Evolutionary conservation across 2,329 filamentous ascomycete genomes (phyloP).

Genomic region (Aureobasidium uvarum): DNA sequence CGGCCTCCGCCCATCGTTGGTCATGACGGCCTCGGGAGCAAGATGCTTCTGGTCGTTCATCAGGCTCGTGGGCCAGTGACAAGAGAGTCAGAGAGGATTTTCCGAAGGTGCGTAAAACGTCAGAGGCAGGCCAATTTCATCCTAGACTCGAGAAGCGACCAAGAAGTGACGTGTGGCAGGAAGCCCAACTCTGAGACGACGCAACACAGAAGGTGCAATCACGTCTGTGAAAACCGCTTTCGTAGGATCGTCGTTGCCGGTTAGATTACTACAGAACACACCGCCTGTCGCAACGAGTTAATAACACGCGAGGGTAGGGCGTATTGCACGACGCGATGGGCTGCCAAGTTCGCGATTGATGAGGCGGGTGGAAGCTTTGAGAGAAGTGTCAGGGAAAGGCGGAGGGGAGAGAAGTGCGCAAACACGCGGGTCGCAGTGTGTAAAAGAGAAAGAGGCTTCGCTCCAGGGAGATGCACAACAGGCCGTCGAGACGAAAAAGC

Average conservation of each 20-base stretch:
- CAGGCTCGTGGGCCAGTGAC: not conserved
- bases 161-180: slow-evolving; percentile 19
- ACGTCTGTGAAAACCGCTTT: not conserved
- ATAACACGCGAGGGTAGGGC: not conserved
- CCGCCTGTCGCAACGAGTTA: slow-evolving; percentile 1
- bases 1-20: slow-evolving; percentile 8
- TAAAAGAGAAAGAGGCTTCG: slow-evolving; percentile 16
- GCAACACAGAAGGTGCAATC: slow-evolving; percentile 15
- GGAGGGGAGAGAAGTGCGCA: slow-evolving; percentile 20
- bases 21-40: slow-evolving; percentile 22
- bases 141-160: slow-evolving; percentile 4
- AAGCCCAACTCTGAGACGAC: slow-evolving; percentile 17
- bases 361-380: slow-evolving; percentile 15
- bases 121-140: slow-evolving; percentile 7
- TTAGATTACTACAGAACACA: slow-evolving; percentile 7
- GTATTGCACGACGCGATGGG: slow-evolving; percentile 18
- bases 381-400: slow-evolving; percentile 11
- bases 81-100: not conserved
- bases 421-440: slow-evolving; percentile 18
- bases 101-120: not conserved
- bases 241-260: not conserved
- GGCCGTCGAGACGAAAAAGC: slow-evolving; percentile 14
- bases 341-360: slow-evolving; percentile 19
- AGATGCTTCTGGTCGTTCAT: slow-evolving; percentile 24
- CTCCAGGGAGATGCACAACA: slow-evolving; percentile 4